Evolutionary conservation across 306 rosid genomes (phyloP).

Genomic region (Quillaja saponaria): DNA sequence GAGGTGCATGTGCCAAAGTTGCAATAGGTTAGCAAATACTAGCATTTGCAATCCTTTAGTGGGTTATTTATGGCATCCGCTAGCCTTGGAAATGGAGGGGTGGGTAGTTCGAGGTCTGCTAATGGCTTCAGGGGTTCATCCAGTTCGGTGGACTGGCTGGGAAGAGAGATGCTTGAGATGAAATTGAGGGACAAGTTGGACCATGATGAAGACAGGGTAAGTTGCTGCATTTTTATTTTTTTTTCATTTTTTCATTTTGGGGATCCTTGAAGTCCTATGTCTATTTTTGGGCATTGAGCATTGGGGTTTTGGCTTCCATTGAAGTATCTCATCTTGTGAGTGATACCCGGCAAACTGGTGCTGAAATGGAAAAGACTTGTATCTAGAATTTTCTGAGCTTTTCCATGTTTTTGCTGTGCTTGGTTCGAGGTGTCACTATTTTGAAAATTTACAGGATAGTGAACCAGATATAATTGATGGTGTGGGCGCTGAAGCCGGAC

Average conservation of each 20-base stretch:
- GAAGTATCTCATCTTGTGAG: conserved; percentile 13
- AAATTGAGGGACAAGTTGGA: conserved; percentile 63
- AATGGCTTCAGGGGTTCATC: conserved; percentile 82
- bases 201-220: conserved; percentile 66
- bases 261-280: conserved; percentile 15
- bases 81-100: conserved; percentile 84
- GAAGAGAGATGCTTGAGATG: conserved; percentile 98
- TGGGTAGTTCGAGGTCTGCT: conserved; percentile 86
- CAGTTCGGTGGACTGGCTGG: conserved; percentile 95
- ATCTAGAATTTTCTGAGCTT: background rate
- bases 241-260: background rate
- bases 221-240: conserved; percentile 14
- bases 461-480: conserved; percentile 86
- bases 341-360: background rate
- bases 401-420: conserved; percentile 7
- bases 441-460: conserved; percentile 66
- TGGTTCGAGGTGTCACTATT: conserved; percentile 23
- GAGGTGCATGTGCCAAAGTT: conserved; percentile 24
- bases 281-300: conserved; percentile 2
- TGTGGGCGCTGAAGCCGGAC: conserved; percentile 91
- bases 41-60: conserved; percentile 23
- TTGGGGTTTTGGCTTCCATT: background rate
- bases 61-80: conserved; percentile 74
- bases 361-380: background rate
- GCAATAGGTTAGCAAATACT: conserved; percentile 24